Conservation (phyloP, 495 filamentous ascomycete genomes). For the Penicillium goetzii region DNA sequence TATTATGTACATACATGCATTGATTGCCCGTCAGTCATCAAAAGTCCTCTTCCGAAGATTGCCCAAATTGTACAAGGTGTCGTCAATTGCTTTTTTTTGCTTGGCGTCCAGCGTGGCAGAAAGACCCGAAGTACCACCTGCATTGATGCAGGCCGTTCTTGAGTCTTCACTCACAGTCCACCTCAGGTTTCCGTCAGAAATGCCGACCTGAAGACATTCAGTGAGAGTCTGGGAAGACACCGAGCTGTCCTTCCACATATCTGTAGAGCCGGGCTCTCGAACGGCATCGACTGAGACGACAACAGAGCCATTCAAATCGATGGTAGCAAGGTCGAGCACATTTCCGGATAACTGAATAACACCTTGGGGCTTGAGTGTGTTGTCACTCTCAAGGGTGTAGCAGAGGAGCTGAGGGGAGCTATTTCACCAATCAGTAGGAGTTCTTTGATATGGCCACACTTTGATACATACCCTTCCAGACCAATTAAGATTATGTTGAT, state of each 20-base stretch:
- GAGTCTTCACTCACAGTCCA: constrained; percentile 33
- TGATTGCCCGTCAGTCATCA: constrained; percentile 28
- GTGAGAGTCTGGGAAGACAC: constrained; percentile 29
- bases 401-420: constrained; percentile 65
- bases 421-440: constrained; percentile 20
- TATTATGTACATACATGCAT: constrained; percentile 1
- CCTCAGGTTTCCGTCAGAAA: constrained; percentile 21
- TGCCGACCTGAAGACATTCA: constrained; percentile 33
- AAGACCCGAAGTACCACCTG: constrained; percentile 39
- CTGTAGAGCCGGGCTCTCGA: constrained; percentile 46
- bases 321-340: constrained; percentile 57
- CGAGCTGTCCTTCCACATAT: constrained; percentile 34
- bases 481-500: constrained; percentile 57
- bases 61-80: constrained; percentile 70
- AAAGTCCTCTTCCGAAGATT: constrained; percentile 70
- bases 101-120: constrained; percentile 38
- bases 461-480: constrained; percentile 65
- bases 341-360: constrained; percentile 61
- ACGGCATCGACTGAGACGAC: constrained; percentile 61
- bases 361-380: constrained; percentile 47
- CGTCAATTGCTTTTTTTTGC: constrained; percentile 38
- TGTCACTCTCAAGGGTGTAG: constrained; percentile 51
- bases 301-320: constrained; percentile 43
- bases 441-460: not conserved
- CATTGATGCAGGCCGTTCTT: constrained; percentile 34